These are phyloP conservation scores for Penicillium bovifimosum DNA, from an alignment of 495 filamentous ascomycete genomes.

Conservation along the genomic window DNA sequence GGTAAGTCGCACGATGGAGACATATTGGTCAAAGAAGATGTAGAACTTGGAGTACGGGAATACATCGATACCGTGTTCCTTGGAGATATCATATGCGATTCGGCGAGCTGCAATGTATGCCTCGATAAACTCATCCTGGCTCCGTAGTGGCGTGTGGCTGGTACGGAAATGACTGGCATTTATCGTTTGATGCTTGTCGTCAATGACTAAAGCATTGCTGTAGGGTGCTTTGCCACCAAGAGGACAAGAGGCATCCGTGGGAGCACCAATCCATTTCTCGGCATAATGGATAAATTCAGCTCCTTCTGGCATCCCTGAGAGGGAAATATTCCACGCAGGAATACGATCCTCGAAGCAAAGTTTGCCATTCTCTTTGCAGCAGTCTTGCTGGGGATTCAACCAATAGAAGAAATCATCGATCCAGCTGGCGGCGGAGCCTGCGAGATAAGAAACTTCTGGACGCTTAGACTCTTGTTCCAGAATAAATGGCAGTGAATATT, in stretches of 20 bases:
- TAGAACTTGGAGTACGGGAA: conserved; percentile 97
- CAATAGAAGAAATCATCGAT: conserved; percentile 94
- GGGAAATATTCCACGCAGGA: conserved; percentile 79
- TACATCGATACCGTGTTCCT: conserved; percentile 63
- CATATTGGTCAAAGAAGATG: conserved; percentile 98
- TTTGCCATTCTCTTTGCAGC: conserved; percentile 63
- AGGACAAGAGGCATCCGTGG: conserved; percentile 77
- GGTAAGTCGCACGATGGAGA: conserved; percentile 73
- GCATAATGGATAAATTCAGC: conserved; percentile 83
- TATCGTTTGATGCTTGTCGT: conserved; percentile 57
- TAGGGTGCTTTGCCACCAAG: conserved; percentile 85
- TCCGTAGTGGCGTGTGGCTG: conserved; percentile 75
- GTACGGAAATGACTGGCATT: conserved; percentile 86
- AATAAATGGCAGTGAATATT: conserved; percentile 76
- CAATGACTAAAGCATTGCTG: conserved; percentile 75
- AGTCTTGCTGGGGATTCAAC: conserved; percentile 83
- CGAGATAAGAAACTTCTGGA: conserved; percentile 80
- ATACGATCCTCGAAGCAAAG: conserved; percentile 72
- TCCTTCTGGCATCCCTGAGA: conserved; percentile 88
- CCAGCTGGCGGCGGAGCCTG: conserved; percentile 92
- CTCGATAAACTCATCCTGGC: conserved; percentile 88
- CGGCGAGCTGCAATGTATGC: conserved; percentile 86
- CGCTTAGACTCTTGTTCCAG: conserved; percentile 91
- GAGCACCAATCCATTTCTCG: conserved; percentile 71
- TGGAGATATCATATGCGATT: conserved; percentile 68